Evolutionary conservation across 2,329 filamentous ascomycete genomes (phyloP), one percentile per base, ranked within the genome.

Genomic region (Monosporascus sp.): DNA sequence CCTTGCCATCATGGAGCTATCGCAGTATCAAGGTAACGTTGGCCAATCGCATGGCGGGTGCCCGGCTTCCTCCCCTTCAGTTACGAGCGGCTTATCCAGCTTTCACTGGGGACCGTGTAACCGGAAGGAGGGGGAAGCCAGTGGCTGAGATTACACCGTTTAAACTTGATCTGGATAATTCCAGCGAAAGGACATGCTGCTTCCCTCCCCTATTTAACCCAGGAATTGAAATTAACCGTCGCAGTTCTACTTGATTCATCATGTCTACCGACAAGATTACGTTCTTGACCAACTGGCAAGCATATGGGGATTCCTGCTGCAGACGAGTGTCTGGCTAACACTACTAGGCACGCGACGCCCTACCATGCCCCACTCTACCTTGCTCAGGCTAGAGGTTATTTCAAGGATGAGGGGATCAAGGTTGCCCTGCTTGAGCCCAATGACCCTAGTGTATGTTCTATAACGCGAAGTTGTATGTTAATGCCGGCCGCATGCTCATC

Each of bases 151-250:
- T 59, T 59, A 62, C 59, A 62, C 63, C 60, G 60, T 62, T 59
- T 63, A 62, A 89, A 90, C 86, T 89, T 89, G 86, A 89, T 88
- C 85, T 88, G 84, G 83, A 85, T 86, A 88, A 89, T 88, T 80
- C 85, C 85, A 88, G 87, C 87, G 87, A 85, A 89, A 89, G 87
- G 83, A 89, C 82, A 85, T 89, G 87, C 87, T 87, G 86, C 82
- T 83, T 83, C 78, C 70, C 68, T 69, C 66, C 65, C 65, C 65
- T 65, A 55, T 58, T 60, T 54, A 55, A 53, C 25, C 53, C 50
- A 51, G 46, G 54, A 51, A 52, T 60, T 54, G 59, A 62, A 62
- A 66, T 77, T 83, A 70, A 83, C 75, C 65, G 61, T 57, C 59
- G 63, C 66, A 83, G 75, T 68, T 65, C 66, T 62, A 62, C 66